A percentile compares a stretch with the other conserved stretches of the same genome.
These are phyloP conservation scores for Bjerkandera adusta DNA, from an alignment of 1,284 basidiomycete species.

Conservation along the genomic window DNA sequence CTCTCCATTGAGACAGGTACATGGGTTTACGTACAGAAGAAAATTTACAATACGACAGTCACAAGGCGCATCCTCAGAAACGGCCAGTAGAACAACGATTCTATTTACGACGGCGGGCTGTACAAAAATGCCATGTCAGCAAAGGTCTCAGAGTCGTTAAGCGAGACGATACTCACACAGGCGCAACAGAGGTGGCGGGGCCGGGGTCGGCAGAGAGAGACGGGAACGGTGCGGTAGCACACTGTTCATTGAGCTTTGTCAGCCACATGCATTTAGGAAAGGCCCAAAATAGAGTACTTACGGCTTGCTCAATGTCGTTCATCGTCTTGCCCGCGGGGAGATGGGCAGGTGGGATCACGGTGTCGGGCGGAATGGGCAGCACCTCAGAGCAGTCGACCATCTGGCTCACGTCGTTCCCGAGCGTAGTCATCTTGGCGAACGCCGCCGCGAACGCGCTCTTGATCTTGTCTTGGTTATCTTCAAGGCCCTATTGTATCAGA, in stretches of 20 bases:
- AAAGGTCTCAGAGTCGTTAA: too few species aligned
- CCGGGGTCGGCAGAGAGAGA: slow-evolving; percentile 31
- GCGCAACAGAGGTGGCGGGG: slow-evolving; percentile 27
- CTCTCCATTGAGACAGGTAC: too few species aligned
- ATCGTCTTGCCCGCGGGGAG: slow-evolving; percentile 25
- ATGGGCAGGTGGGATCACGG: slow-evolving; percentile 1
- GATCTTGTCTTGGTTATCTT: slow-evolving; percentile 30
- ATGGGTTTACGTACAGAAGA: too few species aligned
- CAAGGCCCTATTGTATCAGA: not conserved
- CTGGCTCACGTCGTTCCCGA: slow-evolving; percentile 27
- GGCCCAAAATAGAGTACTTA: slow-evolving; percentile 10
- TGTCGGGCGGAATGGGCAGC: too few species aligned
- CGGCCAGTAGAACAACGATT: too few species aligned
- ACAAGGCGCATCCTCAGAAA: too few species aligned
- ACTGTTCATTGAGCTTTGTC: slow-evolving; percentile 14
- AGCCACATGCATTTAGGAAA: not conserved
- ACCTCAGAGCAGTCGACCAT: slow-evolving; percentile 29
- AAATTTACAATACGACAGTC: too few species aligned
- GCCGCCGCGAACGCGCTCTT: slow-evolving; percentile 28
- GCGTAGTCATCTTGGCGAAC: slow-evolving; percentile 30
- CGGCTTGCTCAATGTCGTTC: slow-evolving; percentile 26
- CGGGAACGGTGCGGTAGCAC: slow-evolving; percentile 26
- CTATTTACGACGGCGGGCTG: slow-evolving; percentile 20
- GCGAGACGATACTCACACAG: slow-evolving; percentile 29
- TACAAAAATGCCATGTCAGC: not conserved